Evolutionary conservation across 2,329 filamentous ascomycete genomes (phyloP), one percentile per base, ranked within the genome.

Genomic region (Colletotrichum noveboracense): DNA sequence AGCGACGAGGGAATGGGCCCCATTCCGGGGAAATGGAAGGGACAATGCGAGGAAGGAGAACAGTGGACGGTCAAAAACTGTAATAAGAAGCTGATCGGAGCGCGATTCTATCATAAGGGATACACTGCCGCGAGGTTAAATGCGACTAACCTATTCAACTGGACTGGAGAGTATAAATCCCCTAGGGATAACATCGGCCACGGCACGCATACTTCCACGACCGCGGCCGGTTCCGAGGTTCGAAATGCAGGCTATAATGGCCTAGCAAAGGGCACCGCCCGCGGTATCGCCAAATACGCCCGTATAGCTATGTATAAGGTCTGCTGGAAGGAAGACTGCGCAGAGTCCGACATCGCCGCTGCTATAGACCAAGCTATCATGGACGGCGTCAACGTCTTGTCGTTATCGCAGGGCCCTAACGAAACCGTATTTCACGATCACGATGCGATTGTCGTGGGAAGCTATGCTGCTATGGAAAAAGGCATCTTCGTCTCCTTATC

Each of bases 61-160:
- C n/a, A 66, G 6, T 78, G 75, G 43, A 61, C 76, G 5, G 21
- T 67, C 9, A 32, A 30, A 3, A 58, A 58, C 32, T 78, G 77
- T 38, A 77, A 77, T 70, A 71, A 66, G 16, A 78, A 78, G 58
- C 64, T 78, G 24, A 66, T 78, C 16, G 75, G 77, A 12, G 77
- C 75, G 24, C 60, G 70, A 32, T 60, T 30, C 30, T 78, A 68
- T n/a, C 67, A 26, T 26, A 77, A 75, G 61, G 75, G 69, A 1
- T 48, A 48, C 7, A 62, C 34, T 9, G 73, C 62, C 28, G n/a
- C 10, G 2, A 9, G 16, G 2, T 32, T 18, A 26, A 18, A 60
- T 18, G 30, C 21, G 6, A 74, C 32, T 6, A n/a, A 21, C 67
- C 43, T 43, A 70, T 55, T 58, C 55, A 58, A 58, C 56, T 70